These are phyloP conservation scores for Chaetomidium leptoderma DNA, from an alignment of 495 filamentous ascomycete species.

Conservation along the genomic window DNA sequence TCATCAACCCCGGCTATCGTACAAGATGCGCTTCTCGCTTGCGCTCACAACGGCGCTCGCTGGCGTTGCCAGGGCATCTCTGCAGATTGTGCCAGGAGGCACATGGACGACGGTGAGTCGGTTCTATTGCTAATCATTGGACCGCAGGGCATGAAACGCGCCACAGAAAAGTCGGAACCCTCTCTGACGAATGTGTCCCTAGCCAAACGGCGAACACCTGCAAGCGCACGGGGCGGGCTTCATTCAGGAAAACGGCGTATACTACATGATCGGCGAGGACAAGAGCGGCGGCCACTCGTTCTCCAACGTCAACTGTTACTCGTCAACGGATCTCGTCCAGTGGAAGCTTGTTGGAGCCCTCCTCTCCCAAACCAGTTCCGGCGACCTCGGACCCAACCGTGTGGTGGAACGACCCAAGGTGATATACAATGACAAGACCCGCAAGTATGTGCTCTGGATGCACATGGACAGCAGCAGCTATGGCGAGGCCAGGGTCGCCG, in stretches of 20 bases:
- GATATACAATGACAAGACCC: constrained; percentile 52
- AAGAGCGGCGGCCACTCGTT: constrained; percentile 56
- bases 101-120: constrained; percentile 45
- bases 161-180: too few species aligned
- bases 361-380: constrained; percentile 45
- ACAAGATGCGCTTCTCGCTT: constrained; percentile 20
- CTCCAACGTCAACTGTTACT: constrained; percentile 57
- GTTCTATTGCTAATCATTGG: neutral
- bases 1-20: neutral
- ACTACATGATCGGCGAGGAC: constrained; percentile 65
- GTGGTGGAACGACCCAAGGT: constrained; percentile 65
- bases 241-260: constrained; percentile 50
- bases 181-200: neutral
- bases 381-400: constrained; percentile 58
- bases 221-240: constrained; percentile 58
- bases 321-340: constrained; percentile 54
- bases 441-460: constrained; percentile 58
- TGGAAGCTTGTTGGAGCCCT: constrained; percentile 58
- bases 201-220: constrained; percentile 53
- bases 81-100: constrained; percentile 48
- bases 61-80: constrained; percentile 26
- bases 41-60: constrained; percentile 23
- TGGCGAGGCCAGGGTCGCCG: constrained; percentile 59
- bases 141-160: too few species aligned
- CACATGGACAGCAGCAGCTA: constrained; percentile 62